Evolutionary conservation across 1,284 basidiomycete genomes (phyloP).

Genomic region (Hymenochaete sp.): DNA sequence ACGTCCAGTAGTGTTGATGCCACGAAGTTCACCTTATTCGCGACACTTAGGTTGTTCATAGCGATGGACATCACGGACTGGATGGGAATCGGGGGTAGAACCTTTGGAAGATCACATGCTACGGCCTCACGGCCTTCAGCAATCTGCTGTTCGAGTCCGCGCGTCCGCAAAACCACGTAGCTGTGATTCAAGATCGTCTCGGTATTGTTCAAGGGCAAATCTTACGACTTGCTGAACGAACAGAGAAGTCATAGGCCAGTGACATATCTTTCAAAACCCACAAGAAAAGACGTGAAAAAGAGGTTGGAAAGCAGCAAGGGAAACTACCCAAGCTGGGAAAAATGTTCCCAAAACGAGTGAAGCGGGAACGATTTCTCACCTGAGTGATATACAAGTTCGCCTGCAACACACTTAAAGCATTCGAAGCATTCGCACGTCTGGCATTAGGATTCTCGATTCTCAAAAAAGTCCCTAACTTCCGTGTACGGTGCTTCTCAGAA

Average conservation of each 20-base stretch:
- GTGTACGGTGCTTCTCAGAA: constrained; percentile 75
- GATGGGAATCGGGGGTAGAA: constrained; percentile 82
- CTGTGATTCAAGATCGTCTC: constrained; percentile 66
- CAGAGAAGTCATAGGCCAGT: background rate
- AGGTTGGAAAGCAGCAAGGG: background rate
- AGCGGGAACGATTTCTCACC: constrained; percentile 32
- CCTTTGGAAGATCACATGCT: constrained; percentile 72
- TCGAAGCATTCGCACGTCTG: constrained; percentile 70
- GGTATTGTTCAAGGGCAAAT: constrained; percentile 82
- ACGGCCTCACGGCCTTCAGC: constrained; percentile 67
- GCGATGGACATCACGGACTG: constrained; percentile 88
- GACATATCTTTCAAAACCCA: background rate
- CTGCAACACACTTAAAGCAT: constrained; percentile 83
- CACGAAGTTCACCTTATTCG: constrained; percentile 82
- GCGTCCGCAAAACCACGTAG: constrained; percentile 52
- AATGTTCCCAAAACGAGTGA: no score
- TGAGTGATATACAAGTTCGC: constrained; percentile 84
- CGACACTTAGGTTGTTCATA: constrained; percentile 76
- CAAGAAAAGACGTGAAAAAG: background rate
- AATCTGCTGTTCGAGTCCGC: constrained; percentile 41
- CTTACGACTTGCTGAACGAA: constrained; percentile 71
- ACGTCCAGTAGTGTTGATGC: constrained; percentile 81
- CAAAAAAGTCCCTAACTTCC: constrained; percentile 82
- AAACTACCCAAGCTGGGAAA: background rate
- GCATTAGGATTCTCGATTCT: constrained; percentile 84